Evolutionary conservation across 1,139 yeast genomes (phyloP), one percentile per base, ranked within the genome.

Genomic region (Blastobotrys petasosporus): DNA sequence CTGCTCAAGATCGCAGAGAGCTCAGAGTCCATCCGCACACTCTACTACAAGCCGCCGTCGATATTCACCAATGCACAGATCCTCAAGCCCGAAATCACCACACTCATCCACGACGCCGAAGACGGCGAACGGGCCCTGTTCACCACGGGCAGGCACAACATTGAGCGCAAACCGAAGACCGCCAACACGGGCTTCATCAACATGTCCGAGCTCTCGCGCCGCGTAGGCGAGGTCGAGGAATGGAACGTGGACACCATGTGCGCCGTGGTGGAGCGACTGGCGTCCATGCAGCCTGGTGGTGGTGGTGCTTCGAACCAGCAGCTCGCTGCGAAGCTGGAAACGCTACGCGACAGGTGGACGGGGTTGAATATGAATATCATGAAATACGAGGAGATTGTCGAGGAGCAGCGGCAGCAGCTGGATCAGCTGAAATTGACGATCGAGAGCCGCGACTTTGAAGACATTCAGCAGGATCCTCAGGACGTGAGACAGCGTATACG

Each of bases 1-100:
- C 46, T 61, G n/a, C 48, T 51, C 12, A 54, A 54, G 40, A 51
- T 62, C 12, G 51, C 50, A 6, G 61, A 58, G 32, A 44, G 57
- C 28, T 58, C 66, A 0, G 56, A 59, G 47, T 68, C 65, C 6
- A 63, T 59, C 34, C 58, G 57, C 37, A 60, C 69, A 2, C 66
- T 72, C 8, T 63, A 73, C 45, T 79, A 79, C 57, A 60, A 70
- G 2, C 68, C 73, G 0, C 75, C 84, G 0, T 85, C 85, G 1
- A 72, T 78, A 32, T 82, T 82, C 63, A 78, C 86, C 34, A 81
- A 81, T 56, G 80, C 88, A 4, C 66, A 81, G 16, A 70, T 78
- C 9, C 64, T 70, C 31, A 67, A 73, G 32, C 82, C 82, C 1
- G 74, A 75, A 33, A 79, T 81, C 48, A 79, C 82, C 4, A 65